These are phyloP conservation scores for Cercospora citrullina DNA, from an alignment of 2,329 filamentous ascomycete species.

Conservation along the genomic window DNA sequence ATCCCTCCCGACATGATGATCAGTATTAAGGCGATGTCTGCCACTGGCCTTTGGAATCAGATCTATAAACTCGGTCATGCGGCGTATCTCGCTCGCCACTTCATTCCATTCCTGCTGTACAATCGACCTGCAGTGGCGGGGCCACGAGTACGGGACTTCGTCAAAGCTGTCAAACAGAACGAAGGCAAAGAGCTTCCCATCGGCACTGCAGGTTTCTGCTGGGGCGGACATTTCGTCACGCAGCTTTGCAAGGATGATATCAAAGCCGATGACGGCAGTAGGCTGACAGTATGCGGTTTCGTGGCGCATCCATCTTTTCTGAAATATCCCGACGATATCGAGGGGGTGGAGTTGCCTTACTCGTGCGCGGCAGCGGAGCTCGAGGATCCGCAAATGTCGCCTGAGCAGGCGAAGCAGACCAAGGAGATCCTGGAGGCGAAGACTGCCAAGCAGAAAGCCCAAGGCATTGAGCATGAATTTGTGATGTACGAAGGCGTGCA, in stretches of 20 bases:
- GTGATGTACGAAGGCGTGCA: constrained; percentile 41
- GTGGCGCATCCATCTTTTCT: constrained; percentile 41
- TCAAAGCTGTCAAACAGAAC: constrained; percentile 34
- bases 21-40: constrained; percentile 35
- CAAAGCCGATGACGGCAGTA: constrained; percentile 34
- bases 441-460: constrained; percentile 37
- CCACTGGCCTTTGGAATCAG: constrained; percentile 36
- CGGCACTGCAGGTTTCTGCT: constrained; percentile 27
- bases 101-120: constrained; percentile 34
- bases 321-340: constrained; percentile 39
- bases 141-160: constrained; percentile 34
- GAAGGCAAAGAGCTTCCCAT: constrained; percentile 33
- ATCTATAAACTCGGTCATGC: constrained; percentile 37
- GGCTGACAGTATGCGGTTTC: constrained; percentile 39
- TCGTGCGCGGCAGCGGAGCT: constrained; percentile 39
- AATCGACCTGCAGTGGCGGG: constrained; percentile 29
- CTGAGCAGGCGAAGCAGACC: constrained; percentile 37
- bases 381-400: constrained; percentile 35
- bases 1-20: constrained; percentile 34
- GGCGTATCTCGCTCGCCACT: constrained; percentile 25
- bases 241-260: constrained; percentile 38
- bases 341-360: constrained; percentile 38
- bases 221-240: constrained; percentile 40
- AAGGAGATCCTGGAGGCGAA: constrained; percentile 38
- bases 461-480: constrained; percentile 42